A percentile compares a stretch with the other conserved stretches of the same genome.
Evolutionary conservation across 805 yeast genomes (phyloP).

Genomic region (Metschnikowia amazonensis): DNA sequence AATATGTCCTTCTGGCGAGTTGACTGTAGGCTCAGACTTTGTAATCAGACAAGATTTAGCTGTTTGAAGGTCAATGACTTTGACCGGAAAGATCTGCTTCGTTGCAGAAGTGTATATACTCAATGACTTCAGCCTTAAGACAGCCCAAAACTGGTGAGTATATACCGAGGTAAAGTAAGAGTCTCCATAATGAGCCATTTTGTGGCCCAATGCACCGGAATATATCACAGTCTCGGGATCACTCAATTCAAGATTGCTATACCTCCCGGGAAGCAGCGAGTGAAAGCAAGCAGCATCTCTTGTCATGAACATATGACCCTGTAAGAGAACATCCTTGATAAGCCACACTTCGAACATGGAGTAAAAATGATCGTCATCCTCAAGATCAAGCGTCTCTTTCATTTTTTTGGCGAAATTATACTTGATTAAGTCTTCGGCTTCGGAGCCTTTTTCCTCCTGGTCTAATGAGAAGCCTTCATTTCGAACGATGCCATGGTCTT

Average conservation of each 20-base stretch:
- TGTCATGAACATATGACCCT: constrained; percentile 81
- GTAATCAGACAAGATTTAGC: constrained; percentile 59
- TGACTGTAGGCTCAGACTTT: constrained; percentile 12
- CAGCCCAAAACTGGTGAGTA: constrained; percentile 71
- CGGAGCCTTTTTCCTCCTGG: constrained; percentile 8
- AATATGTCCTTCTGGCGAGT: neutral
- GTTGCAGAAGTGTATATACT: constrained; percentile 67
- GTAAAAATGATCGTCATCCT: constrained; percentile 51
- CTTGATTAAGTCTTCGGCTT: constrained; percentile 16
- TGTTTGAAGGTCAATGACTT: constrained; percentile 66
- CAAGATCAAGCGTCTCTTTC: constrained; percentile 39
- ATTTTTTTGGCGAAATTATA: constrained; percentile 34
- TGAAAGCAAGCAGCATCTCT: constrained; percentile 61
- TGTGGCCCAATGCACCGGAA: constrained; percentile 37
- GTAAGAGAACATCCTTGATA: constrained; percentile 73
- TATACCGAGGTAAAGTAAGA: constrained; percentile 29
- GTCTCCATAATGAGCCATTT: constrained; percentile 38
- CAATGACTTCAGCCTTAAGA: constrained; percentile 64
- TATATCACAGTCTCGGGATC: constrained; percentile 23
- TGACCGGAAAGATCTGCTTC: constrained; percentile 78
- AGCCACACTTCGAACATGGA: constrained; percentile 78
- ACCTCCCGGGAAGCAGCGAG: constrained; percentile 62
- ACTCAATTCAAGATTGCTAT: constrained; percentile 9
- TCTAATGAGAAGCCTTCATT: constrained; percentile 10
- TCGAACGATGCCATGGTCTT: constrained; percentile 13